Evolutionary conservation across 192 early-diverging fungal species (phyloP), one percentile per base, ranked within the genome.

Genomic region (Coemansia nantahalensis): DNA sequence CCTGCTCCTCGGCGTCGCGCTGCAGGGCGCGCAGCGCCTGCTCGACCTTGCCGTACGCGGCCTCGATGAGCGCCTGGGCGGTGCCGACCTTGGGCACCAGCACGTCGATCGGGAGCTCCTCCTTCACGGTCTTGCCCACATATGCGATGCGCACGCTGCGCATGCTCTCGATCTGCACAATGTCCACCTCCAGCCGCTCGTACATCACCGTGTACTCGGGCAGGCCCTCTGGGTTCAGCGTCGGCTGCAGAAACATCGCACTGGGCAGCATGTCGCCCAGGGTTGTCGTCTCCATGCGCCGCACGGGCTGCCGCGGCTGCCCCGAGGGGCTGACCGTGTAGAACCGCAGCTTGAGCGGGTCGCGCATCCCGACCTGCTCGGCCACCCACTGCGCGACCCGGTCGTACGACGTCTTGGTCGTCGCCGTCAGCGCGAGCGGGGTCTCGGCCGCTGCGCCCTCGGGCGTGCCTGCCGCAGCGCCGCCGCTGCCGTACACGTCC

Each of bases 121-220:
- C 88, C 50, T 83, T 84, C 44, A 84, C 64, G 16, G 68, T 75
- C 4, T 75, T 77, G 33, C 86, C 84, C 14, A 92, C 71, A 59
- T 75, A 89, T 11, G 58, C 79, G 7, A 95, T 77, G 26, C 84
- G 86, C 11, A 94, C 48, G 40, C 55, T 61, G 33, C 84, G 80
- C 65, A 93, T 93, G 28, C 54, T 84, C 48, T 96, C 93, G 18
- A 96, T 65, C 66, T 98, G 92, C 19, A 76, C 59, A 16, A 96
- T 77, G 32, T 83, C 78, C 17, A 93, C 79, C 28, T 93, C 87
- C 39, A 96, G 48, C 38, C 91, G 77, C 62, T 98, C 93, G 65
- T 94, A 98, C 48, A 77, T 82, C 9, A 98, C 50, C 11, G 78
- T 53, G 32, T 68, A 69, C 32, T 74, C 59, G 35, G 63, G 48